phyloP scores from a whole-genome alignment of 2,329 filamentous ascomycete species.

The Sclerotinia glacialis region DNA sequence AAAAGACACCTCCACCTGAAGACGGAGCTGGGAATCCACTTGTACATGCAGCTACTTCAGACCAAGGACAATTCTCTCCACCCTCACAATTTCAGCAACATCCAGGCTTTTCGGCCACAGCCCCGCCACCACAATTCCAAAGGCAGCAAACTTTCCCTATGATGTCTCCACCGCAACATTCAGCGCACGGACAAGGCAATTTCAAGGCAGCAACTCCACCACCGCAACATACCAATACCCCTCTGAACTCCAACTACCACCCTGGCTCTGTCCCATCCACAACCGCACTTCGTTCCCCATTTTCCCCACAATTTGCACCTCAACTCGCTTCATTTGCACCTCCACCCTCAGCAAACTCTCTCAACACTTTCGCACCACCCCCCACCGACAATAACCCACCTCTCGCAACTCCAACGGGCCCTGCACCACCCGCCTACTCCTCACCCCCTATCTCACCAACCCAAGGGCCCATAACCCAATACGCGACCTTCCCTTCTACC shows the following conservation, averaged over 20 bases:
- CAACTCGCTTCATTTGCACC: conserved; percentile 27
- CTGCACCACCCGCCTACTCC: conserved; percentile 24
- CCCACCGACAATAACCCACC: conserved; percentile 25
- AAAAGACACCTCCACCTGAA: conserved; percentile 75
- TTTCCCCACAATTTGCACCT: conserved; percentile 23
- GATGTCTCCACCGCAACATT: conserved; percentile 20
- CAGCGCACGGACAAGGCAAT: conserved; percentile 6
- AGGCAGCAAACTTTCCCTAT: conserved; percentile 20
- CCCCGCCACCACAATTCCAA: conserved; percentile 26
- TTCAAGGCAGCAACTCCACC: conserved; percentile 10
- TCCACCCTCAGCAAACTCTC: conserved; percentile 31
- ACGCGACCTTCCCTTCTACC: conserved; percentile 47
- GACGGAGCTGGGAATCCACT: conserved; percentile 61
- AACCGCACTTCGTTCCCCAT: conserved; percentile 29
- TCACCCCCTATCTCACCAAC: conserved; percentile 21
- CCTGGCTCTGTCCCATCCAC: conserved; percentile 40
- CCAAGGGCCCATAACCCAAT: conserved; percentile 42
- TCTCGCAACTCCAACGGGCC: conserved; percentile 15
- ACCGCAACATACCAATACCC: conserved; percentile 17
- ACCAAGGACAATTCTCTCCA: conserved; percentile 54
- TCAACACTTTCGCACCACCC: conserved; percentile 33
- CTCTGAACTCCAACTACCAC: conserved; percentile 37
- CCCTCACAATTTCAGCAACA: conserved; percentile 44
- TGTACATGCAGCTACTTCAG: conserved; percentile 55
- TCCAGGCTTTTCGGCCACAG: conserved; percentile 17